Evolutionary conservation across 345 rosid genomes (phyloP).

Genomic region (Melaleuca quinquenervia): DNA sequence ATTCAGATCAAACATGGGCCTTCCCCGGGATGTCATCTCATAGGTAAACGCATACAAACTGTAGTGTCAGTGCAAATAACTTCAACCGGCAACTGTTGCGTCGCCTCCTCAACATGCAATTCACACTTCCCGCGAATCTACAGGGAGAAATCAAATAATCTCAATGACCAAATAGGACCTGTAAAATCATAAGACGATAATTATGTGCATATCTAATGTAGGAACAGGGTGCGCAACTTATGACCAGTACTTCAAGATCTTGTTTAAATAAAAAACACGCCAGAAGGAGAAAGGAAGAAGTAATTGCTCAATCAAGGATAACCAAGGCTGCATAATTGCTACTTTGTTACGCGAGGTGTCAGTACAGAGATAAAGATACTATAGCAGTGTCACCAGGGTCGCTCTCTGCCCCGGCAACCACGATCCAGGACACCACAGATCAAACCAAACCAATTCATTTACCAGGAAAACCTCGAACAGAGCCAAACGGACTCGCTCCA

Average conservation of each 20-base stretch:
- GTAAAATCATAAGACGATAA: neutral
- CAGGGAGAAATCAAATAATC: neutral
- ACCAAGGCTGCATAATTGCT: neutral
- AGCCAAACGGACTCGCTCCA: neutral
- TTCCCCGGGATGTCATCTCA: slow-evolving; percentile 91
- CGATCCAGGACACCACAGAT: neutral
- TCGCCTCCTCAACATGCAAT: neutral
- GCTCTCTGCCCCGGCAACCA: neutral
- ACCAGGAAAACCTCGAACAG: neutral
- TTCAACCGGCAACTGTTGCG: neutral
- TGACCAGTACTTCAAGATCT: neutral
- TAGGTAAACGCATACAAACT: slow-evolving; percentile 63
- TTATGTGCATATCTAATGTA: neutral
- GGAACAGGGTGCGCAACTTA: neutral
- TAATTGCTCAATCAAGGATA: neutral
- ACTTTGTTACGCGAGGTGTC: neutral
- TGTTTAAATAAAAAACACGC: neutral
- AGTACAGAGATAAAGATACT: neutral
- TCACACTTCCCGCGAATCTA: neutral
- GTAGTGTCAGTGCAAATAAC: slow-evolving; percentile 4
- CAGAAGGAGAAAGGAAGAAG: neutral
- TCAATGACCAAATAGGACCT: neutral
- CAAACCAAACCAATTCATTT: neutral
- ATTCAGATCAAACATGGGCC: slow-evolving; percentile 90
- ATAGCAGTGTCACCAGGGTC: neutral